Conservation (phyloP, 2,329 filamentous ascomycete species). For the Fusarium coffeatum region DNA sequence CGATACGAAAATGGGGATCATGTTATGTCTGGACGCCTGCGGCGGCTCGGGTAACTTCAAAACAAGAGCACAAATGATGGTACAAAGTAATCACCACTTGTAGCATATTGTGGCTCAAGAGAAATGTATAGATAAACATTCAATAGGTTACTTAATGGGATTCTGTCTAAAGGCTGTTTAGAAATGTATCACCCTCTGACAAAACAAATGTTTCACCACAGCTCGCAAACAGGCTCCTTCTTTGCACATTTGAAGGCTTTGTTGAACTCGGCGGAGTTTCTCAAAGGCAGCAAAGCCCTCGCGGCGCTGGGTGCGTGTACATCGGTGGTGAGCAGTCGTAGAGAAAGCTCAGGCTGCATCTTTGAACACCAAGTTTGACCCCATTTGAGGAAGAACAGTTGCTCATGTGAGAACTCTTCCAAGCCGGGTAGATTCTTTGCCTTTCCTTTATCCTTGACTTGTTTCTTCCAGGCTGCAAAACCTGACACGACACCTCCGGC, state of each 20-base stretch:
- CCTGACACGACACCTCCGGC: conserved; percentile 73
- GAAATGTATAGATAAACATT: background rate
- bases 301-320: conserved; percentile 73
- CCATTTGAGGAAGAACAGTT: conserved; percentile 76
- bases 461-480: conserved; percentile 73
- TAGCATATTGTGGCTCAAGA: background rate
- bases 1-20: background rate
- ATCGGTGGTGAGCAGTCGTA: conserved; percentile 70
- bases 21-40: background rate
- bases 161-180: background rate
- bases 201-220: conserved; percentile 64
- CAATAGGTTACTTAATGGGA: background rate
- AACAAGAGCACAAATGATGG: background rate
- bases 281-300: conserved; percentile 71
- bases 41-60: background rate
- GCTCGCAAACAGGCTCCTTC: conserved; percentile 74
- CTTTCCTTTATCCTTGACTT: conserved; percentile 60
- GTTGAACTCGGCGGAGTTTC: conserved; percentile 74
- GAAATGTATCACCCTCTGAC: background rate
- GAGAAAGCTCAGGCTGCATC: conserved; percentile 60
- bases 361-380: conserved; percentile 76
- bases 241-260: conserved; percentile 74
- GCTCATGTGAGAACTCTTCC: conserved; percentile 71
- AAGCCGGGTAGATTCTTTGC: conserved; percentile 69
- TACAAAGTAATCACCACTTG: background rate